Conservation (phyloP, 331 rosid species). For the Malus hybrid region DNA sequence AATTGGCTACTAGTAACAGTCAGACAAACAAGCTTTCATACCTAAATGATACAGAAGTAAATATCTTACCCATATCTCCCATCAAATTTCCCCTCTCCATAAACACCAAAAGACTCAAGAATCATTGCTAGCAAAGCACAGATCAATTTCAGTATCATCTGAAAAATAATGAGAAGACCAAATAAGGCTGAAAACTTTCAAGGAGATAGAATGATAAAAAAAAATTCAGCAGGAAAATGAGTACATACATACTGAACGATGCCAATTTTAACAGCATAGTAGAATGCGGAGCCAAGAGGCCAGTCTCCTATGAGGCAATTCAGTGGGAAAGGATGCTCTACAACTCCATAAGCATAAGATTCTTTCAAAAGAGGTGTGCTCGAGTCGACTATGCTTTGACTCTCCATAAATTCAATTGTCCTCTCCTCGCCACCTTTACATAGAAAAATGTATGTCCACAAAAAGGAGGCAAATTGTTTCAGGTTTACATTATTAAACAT, state of each 20-base stretch:
- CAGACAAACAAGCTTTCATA: neutral
- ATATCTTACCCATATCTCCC: conserved; percentile 84
- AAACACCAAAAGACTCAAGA: conserved; percentile 83
- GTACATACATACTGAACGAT: conserved; percentile 93
- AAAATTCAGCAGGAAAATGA: conserved; percentile 20
- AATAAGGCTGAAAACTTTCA: neutral
- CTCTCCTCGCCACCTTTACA: conserved; percentile 85
- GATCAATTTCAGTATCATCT: conserved; percentile 95
- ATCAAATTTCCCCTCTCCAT: conserved; percentile 93
- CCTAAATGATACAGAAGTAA: neutral
- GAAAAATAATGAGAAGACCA: conserved; percentile 22
- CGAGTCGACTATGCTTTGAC: conserved; percentile 52
- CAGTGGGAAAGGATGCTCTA: conserved; percentile 94
- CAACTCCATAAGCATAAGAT: conserved; percentile 73
- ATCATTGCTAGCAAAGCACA: conserved; percentile 93
- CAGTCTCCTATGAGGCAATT: conserved; percentile 72
- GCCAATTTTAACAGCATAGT: conserved; percentile 94
- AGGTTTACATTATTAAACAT: neutral
- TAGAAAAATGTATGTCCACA: conserved; percentile 8
- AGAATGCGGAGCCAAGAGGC: conserved; percentile 88
- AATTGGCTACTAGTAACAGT: neutral
- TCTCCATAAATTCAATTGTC: conserved; percentile 84
- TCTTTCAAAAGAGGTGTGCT: conserved; percentile 75
- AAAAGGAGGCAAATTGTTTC: conserved; percentile 3
- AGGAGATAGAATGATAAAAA: conserved; percentile 2